Evolutionary conservation across 2,329 filamentous ascomycete species (phyloP), one percentile per base, ranked within the genome.

Genomic region (Fusarium beomiforme): DNA sequence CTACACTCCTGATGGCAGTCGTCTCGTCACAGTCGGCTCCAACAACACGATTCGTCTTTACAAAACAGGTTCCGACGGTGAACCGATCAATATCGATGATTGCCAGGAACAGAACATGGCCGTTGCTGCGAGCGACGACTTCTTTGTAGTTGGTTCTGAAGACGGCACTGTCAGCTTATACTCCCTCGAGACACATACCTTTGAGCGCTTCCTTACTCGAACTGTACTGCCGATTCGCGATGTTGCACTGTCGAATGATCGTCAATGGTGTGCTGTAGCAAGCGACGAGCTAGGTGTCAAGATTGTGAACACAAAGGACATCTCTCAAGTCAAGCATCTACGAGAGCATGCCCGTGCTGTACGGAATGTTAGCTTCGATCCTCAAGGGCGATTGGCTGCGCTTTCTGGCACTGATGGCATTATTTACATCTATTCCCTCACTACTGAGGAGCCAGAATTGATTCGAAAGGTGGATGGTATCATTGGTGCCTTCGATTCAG

Each of bases 161-260:
- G 95, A 98, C 82, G 96, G 97, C 77, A 96, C 92, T n/a, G 94
- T 99, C 76, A 97, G 92, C 84, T 90, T 94, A 75, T 99, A 97
- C 84, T 93, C 92, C n/a, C 87, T 98, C 53, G 86, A 89, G 61
- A 89, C 89, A 5, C 91, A 91, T 76, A 81, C 85, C 31, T 93
- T 97, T 82, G 93, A 97, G 69, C 91, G 91, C 65, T 92, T 97
- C 72, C 88, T 99, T 54, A 88, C 94, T 29, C 91, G 96, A 71
- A 93, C 91, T 63, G 91, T 94, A n/a, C 84, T 98, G 5, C 93
- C 96, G 1, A 89, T 98, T 34, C 89, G 96, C 76, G 94, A 98
- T 79, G 85, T 99, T 57, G 91, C 93, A 7, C 84, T 99, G 17
- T 95, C 94, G 5, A 88, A 90, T 4, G 93, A 98, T 78, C 88